Evolutionary conservation across 352 stramenopile genomes (phyloP).

Genomic region (Phytophthora syringae): DNA sequence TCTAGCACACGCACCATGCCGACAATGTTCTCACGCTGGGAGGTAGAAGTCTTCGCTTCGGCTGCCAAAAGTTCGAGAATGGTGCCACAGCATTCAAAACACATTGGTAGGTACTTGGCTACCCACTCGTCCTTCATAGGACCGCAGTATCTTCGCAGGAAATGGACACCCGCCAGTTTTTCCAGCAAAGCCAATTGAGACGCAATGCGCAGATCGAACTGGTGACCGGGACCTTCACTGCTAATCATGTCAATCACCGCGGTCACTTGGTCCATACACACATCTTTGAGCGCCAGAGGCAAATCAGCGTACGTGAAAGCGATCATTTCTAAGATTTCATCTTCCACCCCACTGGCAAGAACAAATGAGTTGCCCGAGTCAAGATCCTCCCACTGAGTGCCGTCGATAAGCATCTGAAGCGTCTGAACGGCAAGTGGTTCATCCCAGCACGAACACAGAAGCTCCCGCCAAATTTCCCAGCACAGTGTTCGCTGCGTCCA

Average conservation of each 20-base stretch:
- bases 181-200: constrained; percentile 58
- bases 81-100: constrained; percentile 72
- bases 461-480: constrained; percentile 65
- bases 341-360: constrained; percentile 38
- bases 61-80: constrained; percentile 56
- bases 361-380: constrained; percentile 10
- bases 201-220: constrained; percentile 42
- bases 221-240: constrained; percentile 58
- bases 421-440: constrained; percentile 32
- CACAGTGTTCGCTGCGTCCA: constrained; percentile 48
- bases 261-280: constrained; percentile 55
- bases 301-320: constrained; percentile 55
- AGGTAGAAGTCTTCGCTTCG: constrained; percentile 10
- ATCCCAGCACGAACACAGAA: constrained; percentile 62
- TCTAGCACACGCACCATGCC: constrained; percentile 71
- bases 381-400: constrained; percentile 39
- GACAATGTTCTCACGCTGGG: constrained; percentile 24
- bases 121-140: constrained; percentile 65
- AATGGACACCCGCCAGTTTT: constrained; percentile 40
- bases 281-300: constrained; percentile 40
- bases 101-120: constrained; percentile 63
- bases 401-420: constrained; percentile 46
- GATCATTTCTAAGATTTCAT: constrained; percentile 51
- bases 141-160: constrained; percentile 51
- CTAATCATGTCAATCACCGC: constrained; percentile 55